Percentiles rank a stretch among this genome's conserved stretches.
Conservation (phyloP, 768 basidiomycete species). For the Mycena amicta region DNA sequence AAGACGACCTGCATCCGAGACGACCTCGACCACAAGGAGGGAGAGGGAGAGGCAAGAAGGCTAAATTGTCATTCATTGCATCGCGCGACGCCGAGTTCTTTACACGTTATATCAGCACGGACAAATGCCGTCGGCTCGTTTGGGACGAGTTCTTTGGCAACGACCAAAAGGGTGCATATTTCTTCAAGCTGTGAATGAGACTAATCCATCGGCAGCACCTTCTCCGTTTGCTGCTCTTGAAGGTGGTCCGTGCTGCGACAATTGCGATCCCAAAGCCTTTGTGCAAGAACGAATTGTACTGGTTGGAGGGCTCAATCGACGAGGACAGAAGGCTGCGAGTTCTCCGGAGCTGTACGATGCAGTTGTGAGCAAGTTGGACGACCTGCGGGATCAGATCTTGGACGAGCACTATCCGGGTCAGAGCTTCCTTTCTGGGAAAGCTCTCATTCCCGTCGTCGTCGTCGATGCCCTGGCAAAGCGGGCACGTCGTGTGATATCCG, state of each 20-base stretch:
- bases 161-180: neutral
- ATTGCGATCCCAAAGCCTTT: neutral
- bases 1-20: neutral
- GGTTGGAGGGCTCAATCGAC: neutral
- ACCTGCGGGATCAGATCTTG: neutral
- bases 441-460: conserved; percentile 3
- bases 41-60: neutral
- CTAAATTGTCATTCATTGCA: neutral
- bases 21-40: neutral
- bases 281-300: neutral
- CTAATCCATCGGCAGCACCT: neutral
- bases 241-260: neutral
- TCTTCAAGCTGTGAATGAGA: no score
- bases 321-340: neutral
- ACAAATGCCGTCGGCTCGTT: neutral
- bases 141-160: conserved; percentile 3
- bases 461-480: neutral
- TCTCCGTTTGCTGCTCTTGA: no score
- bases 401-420: neutral
- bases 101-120: neutral
- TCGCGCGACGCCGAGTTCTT: neutral
- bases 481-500: neutral
- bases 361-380: neutral
- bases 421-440: conserved; percentile 7
- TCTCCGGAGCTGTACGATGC: neutral